Base-by-base conservation (phyloP, 495 filamentous ascomycete genomes). In the Talaromyces nanjingensis region DNA sequence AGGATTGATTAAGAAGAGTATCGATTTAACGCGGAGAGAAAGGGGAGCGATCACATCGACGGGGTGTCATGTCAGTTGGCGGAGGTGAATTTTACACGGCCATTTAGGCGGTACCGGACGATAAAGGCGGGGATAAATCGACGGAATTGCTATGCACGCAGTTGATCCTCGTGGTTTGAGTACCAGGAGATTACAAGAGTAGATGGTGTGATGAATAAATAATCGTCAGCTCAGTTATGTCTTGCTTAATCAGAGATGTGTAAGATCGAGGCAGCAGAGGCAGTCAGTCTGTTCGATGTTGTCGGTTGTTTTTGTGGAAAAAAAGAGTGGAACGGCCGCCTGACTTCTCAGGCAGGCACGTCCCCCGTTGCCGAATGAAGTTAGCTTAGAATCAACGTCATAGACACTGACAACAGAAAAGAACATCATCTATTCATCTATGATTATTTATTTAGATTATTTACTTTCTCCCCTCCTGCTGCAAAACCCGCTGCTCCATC, bases 401-500 rank as follows among this genome's bases (percentile, higher is more conserved):
- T n/a, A n/a, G n/a, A n/a, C n/a, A n/a, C n/a, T n/a, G n/a, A n/a
- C n/a, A n/a, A n/a, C n/a, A n/a, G n/a, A n/a, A n/a, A n/a, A n/a
- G n/a, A n/a, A n/a, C n/a, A n/a, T n/a, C n/a, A n/a, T n/a, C n/a
- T n/a, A n/a, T n/a, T n/a, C n/a, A n/a, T n/a, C n/a, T n/a, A n/a
- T n/a, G n/a, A n/a, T n/a, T n/a, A n/a, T n/a, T n/a, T n/a, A n/a
- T n/a, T n/a, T n/a, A n/a, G n/a, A n/a, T n/a, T n/a, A n/a, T n/a
- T n/a, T n/a, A n/a, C n/a, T 53, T 62, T 57, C 22, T 54, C 52
- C 49, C 20, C 59, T 71, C 74, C 59, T 73, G 63, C 69, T 72
- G 69, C 75, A 96, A 72, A 22, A 92, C 83, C 68, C 75, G 73
- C 65, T 73, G 70, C 80, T 97, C 94, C 83, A 92, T 88, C 77